phyloP scores from a whole-genome alignment of 1,284 basidiomycete species.

The Tranzscheliella williamsii region DNA sequence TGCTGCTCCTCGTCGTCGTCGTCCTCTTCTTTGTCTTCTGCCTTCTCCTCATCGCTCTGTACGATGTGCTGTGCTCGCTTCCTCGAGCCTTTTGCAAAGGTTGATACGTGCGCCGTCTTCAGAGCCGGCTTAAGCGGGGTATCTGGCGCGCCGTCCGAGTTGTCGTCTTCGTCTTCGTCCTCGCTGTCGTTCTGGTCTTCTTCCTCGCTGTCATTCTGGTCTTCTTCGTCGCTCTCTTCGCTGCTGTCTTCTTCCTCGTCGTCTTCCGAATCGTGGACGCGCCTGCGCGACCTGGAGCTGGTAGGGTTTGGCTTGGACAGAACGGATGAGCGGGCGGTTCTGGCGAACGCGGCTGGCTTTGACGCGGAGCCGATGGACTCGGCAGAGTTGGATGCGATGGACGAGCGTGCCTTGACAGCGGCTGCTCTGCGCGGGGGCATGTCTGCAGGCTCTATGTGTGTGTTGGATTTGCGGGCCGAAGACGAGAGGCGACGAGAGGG shows the following conservation, averaged over 20 bases:
- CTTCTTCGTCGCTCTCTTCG: constrained; percentile 8
- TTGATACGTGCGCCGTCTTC: too few species aligned
- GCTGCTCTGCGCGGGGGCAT: constrained; percentile 2
- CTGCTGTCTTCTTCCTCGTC: constrained; percentile 6
- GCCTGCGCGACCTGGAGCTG: constrained; percentile 17
- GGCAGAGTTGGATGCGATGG: constrained; percentile 18
- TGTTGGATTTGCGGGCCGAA: too few species aligned
- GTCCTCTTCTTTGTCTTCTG: constrained; percentile 14
- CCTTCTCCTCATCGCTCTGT: neutral
- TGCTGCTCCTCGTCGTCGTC: constrained; percentile 7
- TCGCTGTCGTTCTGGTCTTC: constrained; percentile 13
- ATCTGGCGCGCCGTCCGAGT: too few species aligned
- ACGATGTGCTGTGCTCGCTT: too few species aligned
- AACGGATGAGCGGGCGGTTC: constrained; percentile 5
- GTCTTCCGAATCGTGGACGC: constrained; percentile 25
- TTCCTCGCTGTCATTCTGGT: constrained; percentile 8
- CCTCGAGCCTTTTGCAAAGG: too few species aligned
- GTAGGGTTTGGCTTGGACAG: constrained; percentile 6
- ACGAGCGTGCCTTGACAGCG: constrained; percentile 30
- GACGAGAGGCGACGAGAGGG: too few species aligned
- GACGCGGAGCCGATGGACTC: constrained; percentile 9
- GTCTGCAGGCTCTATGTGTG: neutral
- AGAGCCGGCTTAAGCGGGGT: too few species aligned
- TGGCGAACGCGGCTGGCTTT: neutral
- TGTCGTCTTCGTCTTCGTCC: too few species aligned